Percentiles rank a stretch among this genome's conserved stretches.
phyloP scores from a whole-genome alignment of 2,329 filamentous ascomycete species.

The Rasamsonia emersonii region DNA sequence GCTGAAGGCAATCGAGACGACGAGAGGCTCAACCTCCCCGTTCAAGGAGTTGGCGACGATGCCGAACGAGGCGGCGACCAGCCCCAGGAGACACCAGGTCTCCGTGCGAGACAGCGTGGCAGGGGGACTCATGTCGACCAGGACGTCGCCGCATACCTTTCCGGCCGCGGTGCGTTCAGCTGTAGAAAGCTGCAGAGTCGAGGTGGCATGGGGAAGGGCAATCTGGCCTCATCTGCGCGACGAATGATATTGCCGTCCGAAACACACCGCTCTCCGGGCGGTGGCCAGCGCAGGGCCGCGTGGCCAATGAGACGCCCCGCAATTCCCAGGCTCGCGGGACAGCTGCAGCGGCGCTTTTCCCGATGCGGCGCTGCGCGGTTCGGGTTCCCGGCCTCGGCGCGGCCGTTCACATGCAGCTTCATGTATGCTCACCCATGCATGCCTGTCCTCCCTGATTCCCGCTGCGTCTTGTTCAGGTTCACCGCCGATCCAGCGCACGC shows the following conservation, averaged over 20 bases:
- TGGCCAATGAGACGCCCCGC: conserved; percentile 5
- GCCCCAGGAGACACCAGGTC: conserved; percentile 49
- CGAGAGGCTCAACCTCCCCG: conserved; percentile 77
- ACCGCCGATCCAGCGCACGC: background rate
- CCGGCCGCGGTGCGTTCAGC: too few relatives aligned
- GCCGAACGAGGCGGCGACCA: conserved; percentile 61
- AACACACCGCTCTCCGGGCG: conserved; percentile 18
- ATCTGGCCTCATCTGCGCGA: conserved; percentile 21
- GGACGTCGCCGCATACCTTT: too few relatives aligned
- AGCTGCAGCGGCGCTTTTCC: conserved; percentile 2
- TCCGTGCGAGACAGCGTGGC: conserved; percentile 44
- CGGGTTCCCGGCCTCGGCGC: too few relatives aligned
- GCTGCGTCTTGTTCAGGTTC: too few relatives aligned
- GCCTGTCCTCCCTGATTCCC: too few relatives aligned
- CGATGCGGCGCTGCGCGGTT: too few relatives aligned
- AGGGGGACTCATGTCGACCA: conserved; percentile 22
- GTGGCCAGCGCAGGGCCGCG: conserved; percentile 9
- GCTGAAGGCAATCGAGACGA: conserved; percentile 81
- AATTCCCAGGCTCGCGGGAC: conserved; percentile 6
- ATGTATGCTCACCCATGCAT: too few relatives aligned
- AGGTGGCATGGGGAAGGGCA: conserved; percentile 12
- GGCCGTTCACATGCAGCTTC: too few relatives aligned
- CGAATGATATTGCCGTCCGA: conserved; percentile 9
- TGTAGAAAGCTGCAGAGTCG: conserved; percentile 7
- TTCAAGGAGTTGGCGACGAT: conserved; percentile 71